Evolutionary conservation across 1,284 basidiomycete genomes (phyloP), one percentile per base, ranked within the genome.

Genomic region (Moniliella sp.): DNA sequence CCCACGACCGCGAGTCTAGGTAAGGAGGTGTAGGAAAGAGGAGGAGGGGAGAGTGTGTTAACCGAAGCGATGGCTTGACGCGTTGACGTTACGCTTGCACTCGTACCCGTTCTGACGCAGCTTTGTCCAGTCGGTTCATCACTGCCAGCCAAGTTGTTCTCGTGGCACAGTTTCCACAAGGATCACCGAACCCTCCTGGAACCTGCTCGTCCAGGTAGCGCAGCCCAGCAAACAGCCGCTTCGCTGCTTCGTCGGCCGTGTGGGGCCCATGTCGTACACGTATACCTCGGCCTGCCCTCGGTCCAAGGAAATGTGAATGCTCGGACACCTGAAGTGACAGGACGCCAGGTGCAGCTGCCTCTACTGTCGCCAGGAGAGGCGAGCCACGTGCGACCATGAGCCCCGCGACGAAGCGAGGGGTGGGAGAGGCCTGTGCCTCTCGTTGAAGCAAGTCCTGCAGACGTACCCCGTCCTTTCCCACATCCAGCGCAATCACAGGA

Each of bases 61-160:
- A n/a, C n/a, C n/a, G n/a, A n/a, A n/a, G n/a, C n/a, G n/a, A n/a
- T n/a, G n/a, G n/a, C n/a, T n/a, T n/a, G n/a, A n/a, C n/a, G n/a
- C n/a, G n/a, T n/a, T n/a, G n/a, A n/a, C n/a, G 21, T n/a, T 23
- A 15, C 28, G 17, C 9, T 1, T 18, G 12, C 5, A 52, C 29
- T 1, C 41, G 31, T 9, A 50, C 37, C 7, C 42, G 46, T 8
- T 31, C 36, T 28, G 46, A 45, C 10, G 84, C 83, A 1, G 91
- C 88, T 61, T 97, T 97, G 39, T 71, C 72, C n/a, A 86, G 72
- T n/a, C 88, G 69, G 57, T 97, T 94, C 86, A 94, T 94, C 15
- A 97, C 73, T 1, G 91, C 91, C 28, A 94, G 62, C 0, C 88
- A 91, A 45, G 93, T 76, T 74, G 71, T 13, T 70, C 69, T 57